phyloP scores from a whole-genome alignment of 495 filamentous ascomycete genomes.

The Astrothelium macrocarpum region DNA sequence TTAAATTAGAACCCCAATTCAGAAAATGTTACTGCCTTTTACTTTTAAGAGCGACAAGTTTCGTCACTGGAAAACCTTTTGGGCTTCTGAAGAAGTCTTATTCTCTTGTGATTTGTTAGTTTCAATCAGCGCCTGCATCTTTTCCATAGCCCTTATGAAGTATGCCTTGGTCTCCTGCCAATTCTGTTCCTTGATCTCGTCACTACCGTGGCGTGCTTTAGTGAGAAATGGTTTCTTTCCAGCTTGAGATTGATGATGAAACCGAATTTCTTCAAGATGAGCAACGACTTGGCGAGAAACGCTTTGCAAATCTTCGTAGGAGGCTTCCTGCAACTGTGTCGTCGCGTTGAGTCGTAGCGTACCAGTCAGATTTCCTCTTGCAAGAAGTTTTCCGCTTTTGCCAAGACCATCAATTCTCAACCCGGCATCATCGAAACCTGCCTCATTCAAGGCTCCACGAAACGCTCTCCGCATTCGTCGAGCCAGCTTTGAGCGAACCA shows the following conservation, averaged over 20 bases:
- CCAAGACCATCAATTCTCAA: no score
- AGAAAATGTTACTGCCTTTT: no score
- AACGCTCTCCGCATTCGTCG: neutral
- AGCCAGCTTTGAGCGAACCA: neutral
- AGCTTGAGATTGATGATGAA: neutral
- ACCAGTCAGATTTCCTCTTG: neutral
- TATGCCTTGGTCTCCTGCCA: neutral
- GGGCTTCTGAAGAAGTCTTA: neutral
- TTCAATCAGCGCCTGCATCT: neutral
- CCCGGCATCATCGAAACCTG: neutral
- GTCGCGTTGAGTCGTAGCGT: neutral
- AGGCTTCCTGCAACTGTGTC: neutral
- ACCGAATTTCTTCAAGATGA: neutral
- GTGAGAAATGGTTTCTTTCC: neutral
- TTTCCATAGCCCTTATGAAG: neutral
- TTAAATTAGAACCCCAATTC: no score
- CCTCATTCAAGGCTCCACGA: neutral
- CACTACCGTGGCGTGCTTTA: no score
- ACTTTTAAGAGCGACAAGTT: no score
- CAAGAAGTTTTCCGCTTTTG: neutral
- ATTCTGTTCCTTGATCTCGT: neutral
- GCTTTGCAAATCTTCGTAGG: neutral
- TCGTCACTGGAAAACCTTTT: no score
- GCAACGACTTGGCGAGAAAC: neutral
- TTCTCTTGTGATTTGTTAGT: neutral